Evolutionary conservation across 108 stramenopile genomes (phyloP).

Genomic region (Nitzschia sp.): DNA sequence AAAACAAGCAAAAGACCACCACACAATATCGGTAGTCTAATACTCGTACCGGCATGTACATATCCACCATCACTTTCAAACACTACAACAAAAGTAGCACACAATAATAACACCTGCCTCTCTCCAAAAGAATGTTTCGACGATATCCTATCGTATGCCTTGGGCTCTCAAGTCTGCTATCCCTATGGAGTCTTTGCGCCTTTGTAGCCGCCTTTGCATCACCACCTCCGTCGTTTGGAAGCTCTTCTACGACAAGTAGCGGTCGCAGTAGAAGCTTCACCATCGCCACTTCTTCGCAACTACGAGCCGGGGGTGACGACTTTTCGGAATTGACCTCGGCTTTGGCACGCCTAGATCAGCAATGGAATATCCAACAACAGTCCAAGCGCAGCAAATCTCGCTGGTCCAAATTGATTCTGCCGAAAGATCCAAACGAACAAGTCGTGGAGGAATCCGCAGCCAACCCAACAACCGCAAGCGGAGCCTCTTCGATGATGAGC

Average conservation of each 20-base stretch:
- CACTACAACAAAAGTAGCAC: no score
- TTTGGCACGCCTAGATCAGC: constrained; percentile 64
- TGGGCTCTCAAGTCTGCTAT: background rate
- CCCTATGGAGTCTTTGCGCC: background rate
- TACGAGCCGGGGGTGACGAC: constrained; percentile 1
- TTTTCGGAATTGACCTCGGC: constrained; percentile 47
- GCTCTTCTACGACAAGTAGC: background rate
- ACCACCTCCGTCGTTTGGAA: background rate
- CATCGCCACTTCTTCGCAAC: background rate
- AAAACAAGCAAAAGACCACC: no score
- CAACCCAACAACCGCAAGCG: background rate
- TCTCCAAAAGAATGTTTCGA: background rate
- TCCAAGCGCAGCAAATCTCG: constrained; percentile 41
- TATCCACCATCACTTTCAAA: no score
- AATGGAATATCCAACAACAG: constrained; percentile 60
- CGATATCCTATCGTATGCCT: background rate
- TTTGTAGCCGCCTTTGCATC: background rate
- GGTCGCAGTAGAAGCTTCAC: background rate
- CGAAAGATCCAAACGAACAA: constrained; percentile 33
- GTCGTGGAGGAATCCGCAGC: background rate
- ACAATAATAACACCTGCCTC: no score
- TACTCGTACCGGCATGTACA: no score
- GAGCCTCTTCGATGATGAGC: background rate
- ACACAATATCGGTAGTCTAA: no score
- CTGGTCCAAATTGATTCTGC: constrained; percentile 61